These are phyloP conservation scores for Alternaria rosae DNA, from an alignment of 2,329 filamentous ascomycete species.

Conservation along the genomic window DNA sequence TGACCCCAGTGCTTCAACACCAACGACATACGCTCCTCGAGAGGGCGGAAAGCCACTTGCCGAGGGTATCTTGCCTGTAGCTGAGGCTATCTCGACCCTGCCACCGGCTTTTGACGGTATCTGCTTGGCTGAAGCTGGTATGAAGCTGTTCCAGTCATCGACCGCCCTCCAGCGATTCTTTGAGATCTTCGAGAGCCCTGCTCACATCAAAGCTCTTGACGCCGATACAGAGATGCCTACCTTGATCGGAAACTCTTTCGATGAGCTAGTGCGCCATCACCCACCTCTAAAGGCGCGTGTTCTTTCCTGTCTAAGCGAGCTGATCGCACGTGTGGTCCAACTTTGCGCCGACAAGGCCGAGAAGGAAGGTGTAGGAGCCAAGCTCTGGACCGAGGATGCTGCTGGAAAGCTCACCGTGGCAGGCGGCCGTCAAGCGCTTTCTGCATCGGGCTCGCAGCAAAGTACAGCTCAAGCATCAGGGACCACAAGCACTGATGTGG, in stretches of 20 bases:
- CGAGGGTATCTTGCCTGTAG: constrained; percentile 80
- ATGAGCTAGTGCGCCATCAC: constrained; percentile 94
- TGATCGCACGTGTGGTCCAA: constrained; percentile 82
- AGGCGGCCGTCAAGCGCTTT: constrained; percentile 58
- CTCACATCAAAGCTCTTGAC: constrained; percentile 85
- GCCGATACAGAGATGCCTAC: constrained; percentile 75
- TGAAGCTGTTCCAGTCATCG: constrained; percentile 86
- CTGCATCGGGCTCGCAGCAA: constrained; percentile 52
- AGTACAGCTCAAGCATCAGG: constrained; percentile 21
- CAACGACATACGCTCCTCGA: constrained; percentile 31
- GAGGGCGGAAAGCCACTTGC: constrained; percentile 55
- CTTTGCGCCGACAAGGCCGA: constrained; percentile 75
- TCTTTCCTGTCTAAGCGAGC: constrained; percentile 83
- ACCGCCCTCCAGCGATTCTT: constrained; percentile 85
- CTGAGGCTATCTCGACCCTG: constrained; percentile 86
- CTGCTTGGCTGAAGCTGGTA: constrained; percentile 85
- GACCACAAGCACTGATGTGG: constrained; percentile 56
- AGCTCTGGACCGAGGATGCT: constrained; percentile 71
- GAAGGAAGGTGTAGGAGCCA: constrained; percentile 76
- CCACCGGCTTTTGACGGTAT: constrained; percentile 92
- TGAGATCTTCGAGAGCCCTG: constrained; percentile 93
- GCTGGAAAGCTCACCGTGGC: constrained; percentile 67
- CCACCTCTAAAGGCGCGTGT: constrained; percentile 82
- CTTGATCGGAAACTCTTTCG: constrained; percentile 82
- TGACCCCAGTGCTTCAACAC: constrained; percentile 18